These are phyloP conservation scores for Zasmidium citrigriseum DNA, from an alignment of 2,329 filamentous ascomycete species.

Conservation along the genomic window DNA sequence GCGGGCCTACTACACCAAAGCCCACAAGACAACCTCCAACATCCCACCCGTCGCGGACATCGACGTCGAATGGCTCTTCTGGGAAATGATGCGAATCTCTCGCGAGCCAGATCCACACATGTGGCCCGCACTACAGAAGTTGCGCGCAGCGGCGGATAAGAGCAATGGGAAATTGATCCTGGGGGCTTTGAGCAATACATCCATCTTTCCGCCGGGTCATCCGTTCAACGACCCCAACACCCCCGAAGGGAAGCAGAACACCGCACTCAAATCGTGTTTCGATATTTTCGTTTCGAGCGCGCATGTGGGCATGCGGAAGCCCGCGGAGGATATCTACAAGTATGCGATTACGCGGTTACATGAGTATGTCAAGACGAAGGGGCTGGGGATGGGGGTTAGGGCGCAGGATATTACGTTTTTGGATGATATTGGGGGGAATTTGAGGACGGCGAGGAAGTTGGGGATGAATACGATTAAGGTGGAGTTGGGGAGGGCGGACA, in stretches of 20 bases:
- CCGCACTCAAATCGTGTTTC: constrained; percentile 67
- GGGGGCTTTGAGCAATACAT: constrained; percentile 85
- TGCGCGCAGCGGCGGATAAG: constrained; percentile 49
- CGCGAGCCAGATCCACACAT: constrained; percentile 79
- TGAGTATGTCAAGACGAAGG: constrained; percentile 59
- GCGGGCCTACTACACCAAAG: constrained; percentile 56
- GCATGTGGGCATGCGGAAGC: constrained; percentile 85
- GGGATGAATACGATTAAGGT: constrained; percentile 89
- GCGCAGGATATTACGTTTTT: constrained; percentile 78
- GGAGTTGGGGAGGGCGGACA: constrained; percentile 70
- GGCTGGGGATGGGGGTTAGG: constrained; percentile 56
- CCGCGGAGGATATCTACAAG: constrained; percentile 78
- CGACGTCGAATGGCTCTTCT: constrained; percentile 78
- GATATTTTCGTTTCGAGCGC: constrained; percentile 87
- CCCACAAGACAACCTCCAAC: constrained; percentile 30
- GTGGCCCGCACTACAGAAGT: constrained; percentile 73
- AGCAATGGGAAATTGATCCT: constrained; percentile 61
- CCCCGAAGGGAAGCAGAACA: constrained; percentile 39
- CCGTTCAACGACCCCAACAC: constrained; percentile 57
- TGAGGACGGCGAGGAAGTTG: constrained; percentile 72
- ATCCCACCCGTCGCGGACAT: constrained; percentile 68
- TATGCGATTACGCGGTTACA: constrained; percentile 69
- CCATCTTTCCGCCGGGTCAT: constrained; percentile 78
- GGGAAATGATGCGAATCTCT: constrained; percentile 82
- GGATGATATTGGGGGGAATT: constrained; percentile 92